Percentiles rank a stretch among this genome's conserved stretches.
These are phyloP conservation scores for Kingdonia uniflora DNA, from an alignment of 164 flowering plant genomes.

Conservation along the genomic window DNA sequence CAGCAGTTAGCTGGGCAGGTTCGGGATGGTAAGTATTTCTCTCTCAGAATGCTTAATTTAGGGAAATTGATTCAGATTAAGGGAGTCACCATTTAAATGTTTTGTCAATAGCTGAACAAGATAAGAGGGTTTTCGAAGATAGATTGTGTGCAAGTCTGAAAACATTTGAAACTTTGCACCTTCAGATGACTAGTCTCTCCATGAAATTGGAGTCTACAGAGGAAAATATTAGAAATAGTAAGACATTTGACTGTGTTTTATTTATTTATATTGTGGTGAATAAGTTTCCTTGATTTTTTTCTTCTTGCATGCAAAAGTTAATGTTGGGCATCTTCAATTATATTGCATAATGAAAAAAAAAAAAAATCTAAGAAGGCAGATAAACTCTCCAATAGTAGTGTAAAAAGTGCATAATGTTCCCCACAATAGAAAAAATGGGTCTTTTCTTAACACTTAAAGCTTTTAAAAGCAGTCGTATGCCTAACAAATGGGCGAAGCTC, in stretches of 20 bases:
- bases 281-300: too few relatives aligned
- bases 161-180: constrained; percentile 52
- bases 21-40: constrained; percentile 52
- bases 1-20: constrained; percentile 71
- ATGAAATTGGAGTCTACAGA: constrained; percentile 48
- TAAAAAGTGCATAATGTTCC: too few relatives aligned
- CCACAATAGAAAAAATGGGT: too few relatives aligned
- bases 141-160: constrained; percentile 41
- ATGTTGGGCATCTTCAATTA: too few relatives aligned
- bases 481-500: too few relatives aligned
- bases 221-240: constrained; percentile 45
- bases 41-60: not conserved
- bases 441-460: too few relatives aligned
- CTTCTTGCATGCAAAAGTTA: too few relatives aligned
- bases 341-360: too few relatives aligned
- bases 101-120: constrained; percentile 67
- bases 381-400: too few relatives aligned
- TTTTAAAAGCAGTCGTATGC: too few relatives aligned
- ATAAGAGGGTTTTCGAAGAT: constrained; percentile 54
- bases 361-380: too few relatives aligned
- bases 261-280: not conserved
- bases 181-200: constrained; percentile 46
- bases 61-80: not conserved
- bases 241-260: constrained; percentile 13
- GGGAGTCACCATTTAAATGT: constrained; percentile 1